A percentile compares a stretch with the other conserved stretches of the same genome.
phyloP scores from a whole-genome alignment of 306 rosid genomes.

The Dalbergia oliveri region DNA sequence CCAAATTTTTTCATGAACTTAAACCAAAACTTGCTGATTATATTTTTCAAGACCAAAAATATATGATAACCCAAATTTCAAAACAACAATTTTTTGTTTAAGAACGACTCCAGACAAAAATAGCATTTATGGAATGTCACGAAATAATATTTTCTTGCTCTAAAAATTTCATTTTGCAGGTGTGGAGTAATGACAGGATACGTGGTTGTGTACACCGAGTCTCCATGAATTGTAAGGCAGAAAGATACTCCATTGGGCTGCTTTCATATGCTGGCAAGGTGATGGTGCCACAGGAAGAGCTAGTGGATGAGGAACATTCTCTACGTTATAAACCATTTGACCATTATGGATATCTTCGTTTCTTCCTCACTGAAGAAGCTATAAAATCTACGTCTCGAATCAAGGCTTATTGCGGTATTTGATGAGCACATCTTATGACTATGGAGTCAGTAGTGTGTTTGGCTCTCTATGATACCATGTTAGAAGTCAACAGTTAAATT shows the following conservation, averaged over 20 bases:
- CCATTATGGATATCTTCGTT: conserved; percentile 50
- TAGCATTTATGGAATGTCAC: too few relatives aligned
- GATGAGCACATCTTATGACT: not conserved
- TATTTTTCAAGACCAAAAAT: too few relatives aligned
- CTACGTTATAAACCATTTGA: conserved; percentile 47
- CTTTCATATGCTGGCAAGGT: conserved; percentile 34
- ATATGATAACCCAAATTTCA: too few relatives aligned
- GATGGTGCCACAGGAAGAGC: conserved; percentile 31
- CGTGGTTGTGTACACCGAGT: conserved; percentile 38
- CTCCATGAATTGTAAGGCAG: conserved; percentile 23
- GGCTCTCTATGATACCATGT: not conserved
- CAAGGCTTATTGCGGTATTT: conserved; percentile 45
- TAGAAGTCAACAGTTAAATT: not conserved
- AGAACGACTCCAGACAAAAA: too few relatives aligned
- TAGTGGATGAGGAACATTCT: conserved; percentile 51
- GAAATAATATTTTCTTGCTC: not conserved
- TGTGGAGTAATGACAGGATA: conserved; percentile 53
- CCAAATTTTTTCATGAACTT: too few relatives aligned
- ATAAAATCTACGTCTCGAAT: conserved; percentile 24
- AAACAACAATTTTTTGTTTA: too few relatives aligned
- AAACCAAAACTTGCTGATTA: too few relatives aligned
- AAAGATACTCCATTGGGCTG: conserved; percentile 39
- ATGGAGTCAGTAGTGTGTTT: not conserved
- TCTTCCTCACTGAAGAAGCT: conserved; percentile 40
- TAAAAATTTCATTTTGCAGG: conserved; percentile 1